Evolutionary conservation across 2,329 filamentous ascomycete species (phyloP).

Genomic region (Cyclaneusma minus): DNA sequence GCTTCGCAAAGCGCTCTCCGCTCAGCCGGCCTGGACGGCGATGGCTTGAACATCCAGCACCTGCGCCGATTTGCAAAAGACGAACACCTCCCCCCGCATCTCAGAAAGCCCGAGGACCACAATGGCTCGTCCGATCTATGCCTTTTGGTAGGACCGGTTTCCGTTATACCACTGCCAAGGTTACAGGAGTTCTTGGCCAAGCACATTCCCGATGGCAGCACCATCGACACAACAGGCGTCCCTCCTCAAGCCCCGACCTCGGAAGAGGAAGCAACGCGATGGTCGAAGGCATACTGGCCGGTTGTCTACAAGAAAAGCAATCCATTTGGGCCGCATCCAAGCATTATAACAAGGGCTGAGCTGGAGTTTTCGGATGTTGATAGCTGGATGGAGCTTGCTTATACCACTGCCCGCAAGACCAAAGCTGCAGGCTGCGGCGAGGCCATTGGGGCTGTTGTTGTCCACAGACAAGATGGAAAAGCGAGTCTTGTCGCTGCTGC

Average conservation of each 20-base stretch:
- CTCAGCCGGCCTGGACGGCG: conserved; percentile 39
- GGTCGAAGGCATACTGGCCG: conserved; percentile 69
- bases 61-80: conserved; percentile 64
- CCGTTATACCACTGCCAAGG: conserved; percentile 31
- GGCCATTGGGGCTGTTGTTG: conserved; percentile 58
- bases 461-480: conserved; percentile 32
- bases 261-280: conserved; percentile 56
- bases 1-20: conserved; percentile 32
- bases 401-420: conserved; percentile 44
- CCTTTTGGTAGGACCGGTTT: conserved; percentile 36
- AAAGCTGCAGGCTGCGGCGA: conserved; percentile 45
- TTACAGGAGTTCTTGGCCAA: conserved; percentile 33
- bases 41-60: conserved; percentile 51
- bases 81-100: conserved; percentile 47
- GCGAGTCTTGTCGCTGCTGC: conserved; percentile 48
- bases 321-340: conserved; percentile 70
- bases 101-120: conserved; percentile 40
- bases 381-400: conserved; percentile 53
- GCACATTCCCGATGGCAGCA: conserved; percentile 31
- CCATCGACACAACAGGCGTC: conserved; percentile 49
- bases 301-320: conserved; percentile 78
- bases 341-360: conserved; percentile 53
- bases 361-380: conserved; percentile 51
- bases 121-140: conserved; percentile 26
- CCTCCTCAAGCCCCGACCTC: conserved; percentile 63